Evolutionary conservation across 352 stramenopile species (phyloP), one percentile per base, ranked within the genome.

Genomic region (Pythium periplocum): DNA sequence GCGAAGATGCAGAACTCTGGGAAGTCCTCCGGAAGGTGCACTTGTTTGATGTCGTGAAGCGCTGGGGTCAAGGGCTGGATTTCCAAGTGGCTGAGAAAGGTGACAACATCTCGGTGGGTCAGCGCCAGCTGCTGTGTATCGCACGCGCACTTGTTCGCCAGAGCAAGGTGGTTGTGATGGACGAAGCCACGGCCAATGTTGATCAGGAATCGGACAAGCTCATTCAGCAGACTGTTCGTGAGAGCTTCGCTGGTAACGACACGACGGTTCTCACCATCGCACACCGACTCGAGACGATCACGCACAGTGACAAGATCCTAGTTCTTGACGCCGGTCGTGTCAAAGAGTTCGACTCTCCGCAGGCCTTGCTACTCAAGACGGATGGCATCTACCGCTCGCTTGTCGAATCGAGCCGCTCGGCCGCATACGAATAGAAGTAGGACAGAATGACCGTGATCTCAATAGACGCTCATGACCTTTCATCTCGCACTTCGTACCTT

Each of bases 251-350:
- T 11, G 68, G 97, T 8, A 86, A 96, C 32, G 65, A 82, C 36
- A 84, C 78, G 31, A 98, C 95, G 10, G 75, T 95, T 17, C 67
- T 98, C 5, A 98, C 93, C 6, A 97, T 98, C 59, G 94, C 95
- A 2, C 93, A 98, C 64, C 70, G 95, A 34, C 73, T 98, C n/a
- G 87, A 97, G 47, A 98, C 93, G 6, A 97, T 98, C 52, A 71
- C 97, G 58, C 88, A 98, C 57, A 89, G 79, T 62, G 86, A 98
- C 57, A 67, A 72, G n/a, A 89, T 98, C 35, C 57, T 96, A 7
- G 89, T 97, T 32, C 75, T 98, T 61, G 86, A 97, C 53, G 71
- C 92, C 49, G 93, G 93, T 4, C 65, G 57, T 36, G 85, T 98
- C 36, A 84, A 74, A 10, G 96, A 98, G 66, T 97, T 95, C 61